Evolutionary conservation across 2,329 filamentous ascomycete genomes (phyloP).

Genomic region (Camptophora hylomeconis): DNA sequence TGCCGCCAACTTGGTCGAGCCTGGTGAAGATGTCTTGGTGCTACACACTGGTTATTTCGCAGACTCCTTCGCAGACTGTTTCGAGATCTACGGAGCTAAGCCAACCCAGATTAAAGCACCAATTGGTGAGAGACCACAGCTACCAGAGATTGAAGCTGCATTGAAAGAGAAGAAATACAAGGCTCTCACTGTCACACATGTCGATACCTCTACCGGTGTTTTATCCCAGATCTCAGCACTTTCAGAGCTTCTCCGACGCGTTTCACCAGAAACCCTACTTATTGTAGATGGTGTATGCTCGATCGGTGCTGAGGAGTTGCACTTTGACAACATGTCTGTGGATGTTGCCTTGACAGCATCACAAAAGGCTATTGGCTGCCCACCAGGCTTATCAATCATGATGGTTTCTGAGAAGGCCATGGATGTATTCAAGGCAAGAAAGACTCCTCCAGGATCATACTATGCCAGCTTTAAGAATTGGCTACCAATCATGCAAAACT

Average conservation of each 20-base stretch:
- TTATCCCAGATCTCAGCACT: slow-evolving; percentile 79
- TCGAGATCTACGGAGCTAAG: slow-evolving; percentile 80
- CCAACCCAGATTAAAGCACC: slow-evolving; percentile 81
- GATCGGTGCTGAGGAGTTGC: slow-evolving; percentile 89
- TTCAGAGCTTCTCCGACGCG: slow-evolving; percentile 66
- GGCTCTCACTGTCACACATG: slow-evolving; percentile 85
- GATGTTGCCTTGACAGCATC: slow-evolving; percentile 89
- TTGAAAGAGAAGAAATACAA: slow-evolving; percentile 89
- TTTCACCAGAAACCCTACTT: slow-evolving; percentile 82
- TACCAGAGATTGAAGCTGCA: slow-evolving; percentile 77
- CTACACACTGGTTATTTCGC: slow-evolving; percentile 96
- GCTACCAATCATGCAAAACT: slow-evolving; percentile 97
- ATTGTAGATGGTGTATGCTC: slow-evolving; percentile 96
- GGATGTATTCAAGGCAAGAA: slow-evolving; percentile 63
- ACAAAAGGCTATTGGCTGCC: slow-evolving; percentile 93
- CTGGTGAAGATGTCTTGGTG: slow-evolving; percentile 80
- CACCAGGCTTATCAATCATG: slow-evolving; percentile 83
- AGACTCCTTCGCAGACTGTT: slow-evolving; percentile 84
- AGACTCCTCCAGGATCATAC: slow-evolving; percentile 73
- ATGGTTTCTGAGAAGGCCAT: slow-evolving; percentile 88
- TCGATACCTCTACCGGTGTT: slow-evolving; percentile 94
- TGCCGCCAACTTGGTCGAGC: slow-evolving; percentile 81
- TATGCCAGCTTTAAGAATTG: slow-evolving; percentile 97
- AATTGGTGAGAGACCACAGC: slow-evolving; percentile 75
- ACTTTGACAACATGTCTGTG: slow-evolving; percentile 87